Evolutionary conservation across 1,284 basidiomycete species (phyloP).

Genomic region (Phlebopus sp.): DNA sequence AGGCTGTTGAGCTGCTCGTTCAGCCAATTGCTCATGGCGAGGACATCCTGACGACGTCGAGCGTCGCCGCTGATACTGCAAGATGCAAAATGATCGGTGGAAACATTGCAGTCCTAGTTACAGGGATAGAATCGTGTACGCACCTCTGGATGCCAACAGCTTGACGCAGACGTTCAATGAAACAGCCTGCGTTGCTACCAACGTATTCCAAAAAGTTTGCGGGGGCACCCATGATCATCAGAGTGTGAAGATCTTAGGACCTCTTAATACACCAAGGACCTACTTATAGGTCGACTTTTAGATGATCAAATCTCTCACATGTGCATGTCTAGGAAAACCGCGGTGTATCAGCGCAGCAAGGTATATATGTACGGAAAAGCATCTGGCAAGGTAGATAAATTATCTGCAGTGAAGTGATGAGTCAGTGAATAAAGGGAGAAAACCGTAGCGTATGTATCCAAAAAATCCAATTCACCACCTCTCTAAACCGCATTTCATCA

Average conservation of each 20-base stretch:
- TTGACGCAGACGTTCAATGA: slow-evolving; percentile 75
- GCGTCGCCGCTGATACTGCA: slow-evolving; percentile 67
- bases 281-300: no score
- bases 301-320: no score
- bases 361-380: slow-evolving; percentile 1
- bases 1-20: slow-evolving; percentile 67
- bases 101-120: background rate
- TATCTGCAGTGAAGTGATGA: slow-evolving; percentile 21
- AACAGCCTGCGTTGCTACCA: slow-evolving; percentile 67
- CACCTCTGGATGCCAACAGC: slow-evolving; percentile 92
- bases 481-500: no score
- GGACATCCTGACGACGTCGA: slow-evolving; percentile 69
- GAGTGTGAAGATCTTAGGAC: background rate
- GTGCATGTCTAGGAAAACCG: background rate
- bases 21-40: slow-evolving; percentile 83
- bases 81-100: background rate
- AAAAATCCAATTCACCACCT: slow-evolving; percentile 12
- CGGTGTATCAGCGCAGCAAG: background rate
- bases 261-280: no score
- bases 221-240: slow-evolving; percentile 35
- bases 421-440: slow-evolving; percentile 12
- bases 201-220: slow-evolving; percentile 58
- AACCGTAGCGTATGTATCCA: slow-evolving; percentile 24
- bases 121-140: slow-evolving; percentile 16
- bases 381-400: slow-evolving; percentile 24